Percentiles rank a stretch among this genome's conserved stretches.
phyloP scores from a whole-genome alignment of 768 basidiomycete species.

The Lactarius vividus region DNA sequence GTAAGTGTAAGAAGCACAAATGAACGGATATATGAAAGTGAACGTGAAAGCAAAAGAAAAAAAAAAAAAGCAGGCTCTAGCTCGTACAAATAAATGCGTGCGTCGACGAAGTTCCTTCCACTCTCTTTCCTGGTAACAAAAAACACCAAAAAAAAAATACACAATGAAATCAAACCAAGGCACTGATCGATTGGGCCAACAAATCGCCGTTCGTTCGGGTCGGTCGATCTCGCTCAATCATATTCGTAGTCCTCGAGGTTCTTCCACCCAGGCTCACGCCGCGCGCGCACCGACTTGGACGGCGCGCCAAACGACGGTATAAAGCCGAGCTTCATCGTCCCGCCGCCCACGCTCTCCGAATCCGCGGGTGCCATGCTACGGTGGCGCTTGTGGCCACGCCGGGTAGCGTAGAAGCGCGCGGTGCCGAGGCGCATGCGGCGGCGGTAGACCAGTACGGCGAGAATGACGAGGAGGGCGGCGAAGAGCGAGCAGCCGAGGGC shows the following conservation, averaged over 20 bases:
- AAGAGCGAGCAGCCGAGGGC: conserved; percentile 8
- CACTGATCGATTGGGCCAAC: too few relatives aligned
- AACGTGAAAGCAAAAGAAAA: background rate
- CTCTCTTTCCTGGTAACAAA: background rate
- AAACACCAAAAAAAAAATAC: background rate
- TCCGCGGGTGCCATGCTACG: background rate
- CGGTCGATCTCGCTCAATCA: background rate
- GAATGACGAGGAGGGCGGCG: background rate
- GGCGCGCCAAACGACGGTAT: background rate
- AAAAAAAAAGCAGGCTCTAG: too few relatives aligned
- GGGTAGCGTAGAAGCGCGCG: too few relatives aligned
- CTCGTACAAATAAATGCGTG: background rate
- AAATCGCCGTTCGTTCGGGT: too few relatives aligned
- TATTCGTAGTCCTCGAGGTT: conserved; percentile 15
- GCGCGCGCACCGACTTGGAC: background rate
- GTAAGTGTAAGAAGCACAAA: background rate
- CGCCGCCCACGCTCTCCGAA: background rate
- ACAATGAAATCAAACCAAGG: background rate
- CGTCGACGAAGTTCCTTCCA: background rate
- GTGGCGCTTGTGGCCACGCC: background rate
- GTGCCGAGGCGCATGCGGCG: background rate
- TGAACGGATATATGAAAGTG: background rate
- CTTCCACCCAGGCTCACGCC: conserved; percentile 12
- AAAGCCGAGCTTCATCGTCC: background rate
- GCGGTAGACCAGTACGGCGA: background rate